Percentiles rank a stretch among this genome's conserved stretches.
Conservation (phyloP, 192 early-diverging fungal genomes). For the Coemansia sp. region DNA sequence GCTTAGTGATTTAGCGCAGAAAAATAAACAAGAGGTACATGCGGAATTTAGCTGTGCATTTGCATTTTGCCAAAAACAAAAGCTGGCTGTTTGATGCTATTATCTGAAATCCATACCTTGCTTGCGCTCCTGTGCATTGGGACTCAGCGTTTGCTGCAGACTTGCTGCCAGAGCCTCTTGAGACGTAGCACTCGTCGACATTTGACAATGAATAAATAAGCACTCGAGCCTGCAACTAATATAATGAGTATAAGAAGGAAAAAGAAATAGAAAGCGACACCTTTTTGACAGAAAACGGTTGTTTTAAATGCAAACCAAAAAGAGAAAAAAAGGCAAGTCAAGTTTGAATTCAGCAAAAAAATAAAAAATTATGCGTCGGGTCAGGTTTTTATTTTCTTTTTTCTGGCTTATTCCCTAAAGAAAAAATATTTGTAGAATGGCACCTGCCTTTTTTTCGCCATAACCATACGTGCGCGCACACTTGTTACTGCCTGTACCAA, state of each 20-base stretch:
- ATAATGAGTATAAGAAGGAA: slow-evolving; percentile 12
- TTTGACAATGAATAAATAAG: slow-evolving; percentile 6
- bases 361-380: not conserved
- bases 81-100: slow-evolving; percentile 1
- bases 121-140: slow-evolving; percentile 48
- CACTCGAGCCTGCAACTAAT: not conserved
- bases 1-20: too few relatives aligned
- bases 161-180: slow-evolving; percentile 36
- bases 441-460: not conserved
- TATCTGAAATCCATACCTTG: slow-evolving; percentile 21
- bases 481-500: too few relatives aligned
- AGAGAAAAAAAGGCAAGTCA: not conserved
- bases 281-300: too few relatives aligned
- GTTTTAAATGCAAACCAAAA: not conserved
- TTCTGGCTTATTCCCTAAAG: not conserved
- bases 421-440: not conserved
- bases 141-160: slow-evolving; percentile 51
- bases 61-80: too few relatives aligned
- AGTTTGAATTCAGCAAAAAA: not conserved
- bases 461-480: not conserved
- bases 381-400: not conserved
- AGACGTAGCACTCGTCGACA: slow-evolving; percentile 15
- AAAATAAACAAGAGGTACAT: too few relatives aligned
- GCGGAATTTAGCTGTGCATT: too few relatives aligned
- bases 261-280: not conserved